A percentile compares a stretch with the other conserved stretches of the same genome.
Conservation (phyloP, 176 grass and related monocot genomes). For the Miscanthus lutarioriparius region DNA sequence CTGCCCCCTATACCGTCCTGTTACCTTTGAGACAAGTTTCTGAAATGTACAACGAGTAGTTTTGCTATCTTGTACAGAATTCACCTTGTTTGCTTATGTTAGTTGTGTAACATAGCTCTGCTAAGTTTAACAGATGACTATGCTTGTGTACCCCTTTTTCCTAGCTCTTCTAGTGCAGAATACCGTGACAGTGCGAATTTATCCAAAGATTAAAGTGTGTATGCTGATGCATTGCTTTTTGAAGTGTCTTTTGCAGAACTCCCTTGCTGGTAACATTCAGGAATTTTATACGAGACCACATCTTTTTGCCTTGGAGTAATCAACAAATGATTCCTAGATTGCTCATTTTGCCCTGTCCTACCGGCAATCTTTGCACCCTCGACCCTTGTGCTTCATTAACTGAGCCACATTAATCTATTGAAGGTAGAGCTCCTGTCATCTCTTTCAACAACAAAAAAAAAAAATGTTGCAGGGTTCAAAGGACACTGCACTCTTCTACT, state of each 20-base stretch:
- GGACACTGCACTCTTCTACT: background rate
- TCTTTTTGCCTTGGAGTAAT: background rate
- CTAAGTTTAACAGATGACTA: constrained; percentile 21
- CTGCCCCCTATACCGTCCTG: background rate
- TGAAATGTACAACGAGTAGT: constrained; percentile 34
- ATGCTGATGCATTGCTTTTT: background rate
- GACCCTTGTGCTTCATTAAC: background rate
- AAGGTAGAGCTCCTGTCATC: too few relatives aligned
- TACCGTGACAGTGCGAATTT: too few relatives aligned
- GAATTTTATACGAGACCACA: background rate
- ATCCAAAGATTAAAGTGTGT: background rate
- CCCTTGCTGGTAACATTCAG: background rate
- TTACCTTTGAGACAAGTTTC: background rate
- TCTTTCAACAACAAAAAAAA: too few relatives aligned
- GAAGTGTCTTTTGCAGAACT: background rate
- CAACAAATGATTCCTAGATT: background rate
- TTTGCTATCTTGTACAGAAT: constrained; percentile 44
- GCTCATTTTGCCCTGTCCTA: background rate
- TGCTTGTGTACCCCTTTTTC: background rate
- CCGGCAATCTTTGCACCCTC: background rate
- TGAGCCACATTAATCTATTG: background rate
- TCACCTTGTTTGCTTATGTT: background rate
- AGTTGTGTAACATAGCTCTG: constrained; percentile 15
- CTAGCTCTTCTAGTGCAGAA: constrained; percentile 18
- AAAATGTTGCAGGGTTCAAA: background rate